Percentiles rank a stretch among this genome's conserved stretches.
Evolutionary conservation across 1,284 basidiomycete species (phyloP).

Genomic region (Malassezia brasiliensis): DNA sequence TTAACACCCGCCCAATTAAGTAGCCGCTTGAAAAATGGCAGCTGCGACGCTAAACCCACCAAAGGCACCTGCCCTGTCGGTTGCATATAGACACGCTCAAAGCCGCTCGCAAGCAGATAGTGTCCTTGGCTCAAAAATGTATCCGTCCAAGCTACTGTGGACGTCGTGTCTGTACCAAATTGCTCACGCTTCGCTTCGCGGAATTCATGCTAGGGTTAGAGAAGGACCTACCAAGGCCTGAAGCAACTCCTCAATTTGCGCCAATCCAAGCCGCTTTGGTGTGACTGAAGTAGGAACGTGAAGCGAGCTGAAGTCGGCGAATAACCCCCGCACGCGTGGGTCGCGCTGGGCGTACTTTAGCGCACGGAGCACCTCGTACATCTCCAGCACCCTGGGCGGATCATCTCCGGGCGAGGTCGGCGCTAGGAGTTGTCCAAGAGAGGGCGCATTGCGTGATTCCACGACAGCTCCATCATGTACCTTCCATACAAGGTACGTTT

Average conservation of each 20-base stretch:
- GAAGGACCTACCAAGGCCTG: conserved; percentile 32
- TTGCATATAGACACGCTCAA: conserved; percentile 51
- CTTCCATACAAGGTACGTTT: conserved; percentile 45
- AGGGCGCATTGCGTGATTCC: conserved; percentile 26
- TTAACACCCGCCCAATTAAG: conserved; percentile 50
- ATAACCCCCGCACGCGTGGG: conserved; percentile 49
- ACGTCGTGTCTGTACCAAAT: conserved; percentile 27
- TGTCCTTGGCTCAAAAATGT: conserved; percentile 49
- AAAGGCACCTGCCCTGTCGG: conserved; percentile 49
- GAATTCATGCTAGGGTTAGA: conserved; percentile 36
- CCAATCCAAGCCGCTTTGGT: conserved; percentile 45
- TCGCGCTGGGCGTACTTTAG: conserved; percentile 49
- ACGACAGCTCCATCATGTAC: conserved; percentile 45
- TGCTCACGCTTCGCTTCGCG: conserved; percentile 46
- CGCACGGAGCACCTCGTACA: conserved; percentile 49
- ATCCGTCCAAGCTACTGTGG: conserved; percentile 50
- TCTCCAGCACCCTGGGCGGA: conserved; percentile 40
- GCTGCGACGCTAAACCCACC: conserved; percentile 41
- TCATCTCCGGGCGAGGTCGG: conserved; percentile 26
- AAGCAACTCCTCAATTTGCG: conserved; percentile 51
- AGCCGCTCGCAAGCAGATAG: conserved; percentile 48
- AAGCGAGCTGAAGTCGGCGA: conserved; percentile 50
- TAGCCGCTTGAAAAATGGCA: conserved; percentile 43
- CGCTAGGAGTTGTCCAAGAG: conserved; percentile 25
- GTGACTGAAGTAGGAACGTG: conserved; percentile 46